These are phyloP conservation scores for Alloteropsis semialata DNA, from an alignment of 176 grass and related monocot species.

Conservation along the genomic window DNA sequence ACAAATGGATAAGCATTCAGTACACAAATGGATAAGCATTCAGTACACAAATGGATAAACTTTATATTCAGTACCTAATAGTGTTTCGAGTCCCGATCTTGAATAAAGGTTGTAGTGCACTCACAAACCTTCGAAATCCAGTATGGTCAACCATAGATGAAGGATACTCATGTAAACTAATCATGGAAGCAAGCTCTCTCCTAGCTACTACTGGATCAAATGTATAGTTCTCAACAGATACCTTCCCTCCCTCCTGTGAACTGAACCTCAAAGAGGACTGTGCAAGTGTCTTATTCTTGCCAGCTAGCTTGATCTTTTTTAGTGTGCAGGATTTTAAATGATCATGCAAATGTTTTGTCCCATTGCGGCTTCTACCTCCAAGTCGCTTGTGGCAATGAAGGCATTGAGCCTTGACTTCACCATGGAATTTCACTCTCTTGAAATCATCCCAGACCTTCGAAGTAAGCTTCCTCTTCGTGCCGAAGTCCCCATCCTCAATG, in stretches of 20 bases:
- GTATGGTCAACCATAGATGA: background rate
- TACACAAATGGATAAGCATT: no score
- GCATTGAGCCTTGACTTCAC: background rate
- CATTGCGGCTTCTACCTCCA: background rate
- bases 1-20: no score
- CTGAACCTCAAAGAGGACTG: background rate
- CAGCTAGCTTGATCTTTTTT: background rate
- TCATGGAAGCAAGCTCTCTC: background rate
- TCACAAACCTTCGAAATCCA: no score
- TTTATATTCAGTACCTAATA: background rate
- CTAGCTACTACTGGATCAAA: no score
- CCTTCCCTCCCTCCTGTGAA: background rate
- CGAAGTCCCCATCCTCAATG: background rate
- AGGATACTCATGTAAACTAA: background rate
- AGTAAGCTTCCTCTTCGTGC: background rate
- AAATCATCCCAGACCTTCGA: background rate
- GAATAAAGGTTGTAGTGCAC: background rate
- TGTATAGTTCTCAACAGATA: no score
- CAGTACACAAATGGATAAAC: no score
- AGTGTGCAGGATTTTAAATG: background rate
- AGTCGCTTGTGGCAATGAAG: background rate
- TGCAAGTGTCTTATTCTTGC: background rate
- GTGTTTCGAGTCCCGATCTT: background rate
- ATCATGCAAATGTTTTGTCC: background rate
- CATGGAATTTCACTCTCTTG: background rate